Conservation (phyloP, 176 grass and related monocot genomes). For the Luzula sylvatica region DNA sequence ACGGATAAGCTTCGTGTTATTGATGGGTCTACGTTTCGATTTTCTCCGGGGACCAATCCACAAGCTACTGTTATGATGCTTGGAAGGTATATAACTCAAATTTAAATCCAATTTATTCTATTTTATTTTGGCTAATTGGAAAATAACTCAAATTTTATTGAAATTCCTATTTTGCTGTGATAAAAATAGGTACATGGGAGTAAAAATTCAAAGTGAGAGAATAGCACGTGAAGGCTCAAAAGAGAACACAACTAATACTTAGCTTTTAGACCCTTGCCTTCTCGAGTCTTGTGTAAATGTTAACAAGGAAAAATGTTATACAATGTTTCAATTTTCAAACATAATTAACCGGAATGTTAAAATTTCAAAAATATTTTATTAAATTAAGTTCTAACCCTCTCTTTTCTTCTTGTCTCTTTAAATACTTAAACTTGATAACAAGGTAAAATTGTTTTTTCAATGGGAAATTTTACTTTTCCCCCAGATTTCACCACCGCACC, state of each 20-base stretch:
- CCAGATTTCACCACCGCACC: no score
- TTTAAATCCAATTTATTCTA: neutral
- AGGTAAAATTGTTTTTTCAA: no score
- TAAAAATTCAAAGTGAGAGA: conserved; percentile 59
- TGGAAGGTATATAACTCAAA: conserved; percentile 41
- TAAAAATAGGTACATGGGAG: conserved; percentile 57
- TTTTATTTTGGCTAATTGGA: neutral
- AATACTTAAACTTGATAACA: no score
- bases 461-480: no score
- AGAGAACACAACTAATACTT: neutral
- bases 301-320: neutral
- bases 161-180: neutral
- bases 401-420: no score
- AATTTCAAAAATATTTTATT: no score
- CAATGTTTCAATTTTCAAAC: neutral
- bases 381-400: no score
- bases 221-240: conserved; percentile 1
- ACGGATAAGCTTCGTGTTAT: conserved; percentile 44
- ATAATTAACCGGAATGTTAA: no score
- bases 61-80: conserved; percentile 97
- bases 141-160: neutral
- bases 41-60: conserved; percentile 73
- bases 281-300: neutral
- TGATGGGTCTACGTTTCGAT: conserved; percentile 61
- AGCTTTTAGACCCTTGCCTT: neutral